Percentiles rank a stretch among this genome's conserved stretches.
Conservation (phyloP, 2,329 filamentous ascomycete species). For the Zasmidium cellare region DNA sequence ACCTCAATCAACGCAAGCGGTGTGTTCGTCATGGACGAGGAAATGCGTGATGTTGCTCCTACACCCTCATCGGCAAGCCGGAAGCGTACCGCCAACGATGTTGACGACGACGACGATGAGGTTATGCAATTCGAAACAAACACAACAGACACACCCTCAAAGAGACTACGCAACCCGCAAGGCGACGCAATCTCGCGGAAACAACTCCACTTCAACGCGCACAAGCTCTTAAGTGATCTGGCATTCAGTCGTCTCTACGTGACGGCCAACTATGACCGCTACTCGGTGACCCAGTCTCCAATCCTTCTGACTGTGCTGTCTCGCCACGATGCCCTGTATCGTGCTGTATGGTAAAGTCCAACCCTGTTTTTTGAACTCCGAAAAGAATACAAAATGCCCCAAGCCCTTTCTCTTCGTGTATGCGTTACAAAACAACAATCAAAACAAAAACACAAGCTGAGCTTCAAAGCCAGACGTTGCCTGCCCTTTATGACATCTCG, state of each 20-base stretch:
- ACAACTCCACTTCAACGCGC: conserved; percentile 9
- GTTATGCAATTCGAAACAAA: not conserved
- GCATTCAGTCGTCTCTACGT: conserved; percentile 19
- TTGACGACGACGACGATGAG: not conserved
- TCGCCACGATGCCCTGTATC: conserved; percentile 12
- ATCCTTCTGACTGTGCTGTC: conserved; percentile 14
- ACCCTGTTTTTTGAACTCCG: not conserved
- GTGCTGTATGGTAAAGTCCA: conserved; percentile 12
- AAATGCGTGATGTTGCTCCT: not conserved
- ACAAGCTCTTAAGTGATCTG: conserved; percentile 16
- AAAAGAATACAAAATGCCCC: not conserved
- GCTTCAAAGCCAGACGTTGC: conserved; percentile 9
- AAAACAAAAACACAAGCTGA: conserved; percentile 3
- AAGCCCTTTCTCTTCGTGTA: not conserved
- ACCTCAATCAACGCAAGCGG: no score
- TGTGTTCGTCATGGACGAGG: not conserved
- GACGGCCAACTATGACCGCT: conserved; percentile 18
- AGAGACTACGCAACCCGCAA: conserved; percentile 13
- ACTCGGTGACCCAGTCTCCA: conserved; percentile 14
- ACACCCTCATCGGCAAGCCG: not conserved
- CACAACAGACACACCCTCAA: conserved; percentile 3
- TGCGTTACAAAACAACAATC: not conserved
- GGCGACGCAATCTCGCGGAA: conserved; percentile 5
- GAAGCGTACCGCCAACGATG: not conserved
- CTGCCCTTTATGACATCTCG: conserved; percentile 7